phyloP scores from a whole-genome alignment of 768 basidiomycete species.

The Neoboletus brunneissimus region DNA sequence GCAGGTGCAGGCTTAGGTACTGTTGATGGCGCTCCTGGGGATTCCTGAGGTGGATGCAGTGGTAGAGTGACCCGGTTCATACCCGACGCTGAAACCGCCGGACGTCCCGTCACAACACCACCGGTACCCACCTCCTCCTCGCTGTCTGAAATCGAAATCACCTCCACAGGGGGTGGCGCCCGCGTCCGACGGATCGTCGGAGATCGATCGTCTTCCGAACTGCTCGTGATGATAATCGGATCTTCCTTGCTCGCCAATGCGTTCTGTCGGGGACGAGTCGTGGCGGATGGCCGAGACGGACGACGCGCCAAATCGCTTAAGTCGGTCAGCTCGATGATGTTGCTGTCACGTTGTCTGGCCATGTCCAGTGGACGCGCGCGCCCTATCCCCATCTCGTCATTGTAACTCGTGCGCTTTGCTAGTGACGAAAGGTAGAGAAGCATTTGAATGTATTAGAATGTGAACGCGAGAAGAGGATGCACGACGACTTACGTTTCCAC shows the following conservation, averaged over 20 bases:
- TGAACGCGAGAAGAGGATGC: not conserved
- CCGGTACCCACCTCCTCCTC: conserved; percentile 11
- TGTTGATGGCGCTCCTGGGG: not conserved
- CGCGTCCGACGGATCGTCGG: not conserved
- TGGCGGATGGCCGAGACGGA: not conserved
- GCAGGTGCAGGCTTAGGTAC: not conserved
- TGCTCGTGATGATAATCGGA: conserved; percentile 26
- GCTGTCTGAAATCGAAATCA: conserved; percentile 32
- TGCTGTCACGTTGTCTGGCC: conserved; percentile 4
- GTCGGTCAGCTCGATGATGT: conserved; percentile 23
- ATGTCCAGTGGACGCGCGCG: conserved; percentile 10
- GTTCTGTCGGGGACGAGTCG: not conserved
- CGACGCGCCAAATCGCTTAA: conserved; percentile 16
- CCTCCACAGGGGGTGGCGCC: conserved; percentile 18
- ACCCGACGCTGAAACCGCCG: not conserved
- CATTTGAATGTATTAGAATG: not conserved
- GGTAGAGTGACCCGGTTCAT: not conserved
- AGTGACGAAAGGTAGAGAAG: not conserved
- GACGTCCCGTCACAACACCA: not conserved
- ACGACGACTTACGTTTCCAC: conserved; percentile 12
- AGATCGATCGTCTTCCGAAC: conserved; percentile 14
- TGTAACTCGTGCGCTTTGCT: conserved; percentile 16
- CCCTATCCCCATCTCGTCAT: not conserved
- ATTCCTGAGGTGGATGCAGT: not conserved
- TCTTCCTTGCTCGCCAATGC: not conserved